These are phyloP conservation scores for Oxytropis ochrocephala DNA, from an alignment of 306 rosid species.

Conservation along the genomic window DNA sequence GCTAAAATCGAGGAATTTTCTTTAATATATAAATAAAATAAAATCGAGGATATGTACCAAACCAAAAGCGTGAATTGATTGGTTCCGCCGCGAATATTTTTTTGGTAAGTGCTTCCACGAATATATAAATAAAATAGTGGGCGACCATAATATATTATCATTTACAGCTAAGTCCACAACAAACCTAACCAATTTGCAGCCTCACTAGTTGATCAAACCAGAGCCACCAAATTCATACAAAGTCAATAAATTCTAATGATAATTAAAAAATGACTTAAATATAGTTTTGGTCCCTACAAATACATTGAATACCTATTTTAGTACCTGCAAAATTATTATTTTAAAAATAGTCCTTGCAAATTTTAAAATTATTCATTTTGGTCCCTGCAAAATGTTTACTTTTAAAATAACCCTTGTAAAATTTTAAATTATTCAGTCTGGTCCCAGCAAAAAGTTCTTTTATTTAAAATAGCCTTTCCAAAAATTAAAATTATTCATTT, in stretches of 20 bases:
- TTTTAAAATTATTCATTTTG: no score
- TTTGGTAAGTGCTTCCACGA: background rate
- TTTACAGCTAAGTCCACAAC: slow-evolving; percentile 39
- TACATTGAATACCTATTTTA: no score
- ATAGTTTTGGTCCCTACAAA: no score
- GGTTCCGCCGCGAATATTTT: background rate
- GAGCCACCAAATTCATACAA: slow-evolving; percentile 34
- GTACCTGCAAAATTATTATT: no score
- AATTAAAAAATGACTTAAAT: no score
- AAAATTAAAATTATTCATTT: no score
- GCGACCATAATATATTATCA: slow-evolving; percentile 3
- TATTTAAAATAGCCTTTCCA: no score
- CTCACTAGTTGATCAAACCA: slow-evolving; percentile 17
- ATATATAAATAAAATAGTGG: slow-evolving; percentile 7
- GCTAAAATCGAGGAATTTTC: background rate
- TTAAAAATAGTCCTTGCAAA: no score
- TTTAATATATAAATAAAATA: background rate
- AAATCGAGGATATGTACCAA: slow-evolving; percentile 6
- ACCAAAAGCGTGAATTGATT: slow-evolving; percentile 15
- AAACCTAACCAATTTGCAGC: slow-evolving; percentile 31
- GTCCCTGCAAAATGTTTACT: no score
- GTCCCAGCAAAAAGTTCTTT: no score
- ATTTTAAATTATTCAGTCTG: no score
- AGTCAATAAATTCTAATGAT: slow-evolving; percentile 15
- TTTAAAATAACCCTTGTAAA: no score